phyloP scores from a whole-genome alignment of 495 filamentous ascomycete genomes.

The Elaphomyces granulatus region DNA sequence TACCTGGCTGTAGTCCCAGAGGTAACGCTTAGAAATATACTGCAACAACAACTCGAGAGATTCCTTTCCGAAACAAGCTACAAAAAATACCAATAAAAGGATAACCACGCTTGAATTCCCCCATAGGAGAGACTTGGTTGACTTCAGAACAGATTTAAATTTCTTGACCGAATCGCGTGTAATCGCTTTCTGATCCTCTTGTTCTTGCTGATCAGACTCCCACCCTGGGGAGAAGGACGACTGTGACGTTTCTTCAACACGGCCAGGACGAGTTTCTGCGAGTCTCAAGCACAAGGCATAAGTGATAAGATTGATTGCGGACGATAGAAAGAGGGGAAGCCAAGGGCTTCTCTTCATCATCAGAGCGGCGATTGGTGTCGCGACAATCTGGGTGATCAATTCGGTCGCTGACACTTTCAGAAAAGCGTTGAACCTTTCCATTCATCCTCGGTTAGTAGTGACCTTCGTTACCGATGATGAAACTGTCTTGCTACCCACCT shows the following conservation, averaged over 20 bases:
- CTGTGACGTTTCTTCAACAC: slow-evolving; percentile 16
- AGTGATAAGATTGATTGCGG: slow-evolving; percentile 18
- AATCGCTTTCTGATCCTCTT: too few relatives aligned
- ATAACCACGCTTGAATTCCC: slow-evolving; percentile 15
- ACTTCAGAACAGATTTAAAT: slow-evolving; percentile 8
- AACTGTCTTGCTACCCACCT: slow-evolving; percentile 8
- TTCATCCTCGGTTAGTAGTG: background rate
- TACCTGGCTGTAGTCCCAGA: slow-evolving; percentile 27
- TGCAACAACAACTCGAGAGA: slow-evolving; percentile 19
- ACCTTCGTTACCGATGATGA: background rate
- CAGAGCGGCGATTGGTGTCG: slow-evolving; percentile 19
- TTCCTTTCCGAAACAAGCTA: slow-evolving; percentile 17
- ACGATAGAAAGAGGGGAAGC: slow-evolving; percentile 15
- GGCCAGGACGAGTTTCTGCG: slow-evolving; percentile 29
- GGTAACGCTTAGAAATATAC: slow-evolving; percentile 28
- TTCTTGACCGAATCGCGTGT: background rate
- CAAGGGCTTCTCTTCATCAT: slow-evolving; percentile 16
- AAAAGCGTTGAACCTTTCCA: slow-evolving; percentile 14
- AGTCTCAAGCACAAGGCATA: slow-evolving; percentile 19
- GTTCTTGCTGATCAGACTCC: too few relatives aligned
- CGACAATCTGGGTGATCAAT: slow-evolving; percentile 18
- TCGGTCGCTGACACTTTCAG: slow-evolving; percentile 14
- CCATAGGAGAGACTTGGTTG: slow-evolving; percentile 23
- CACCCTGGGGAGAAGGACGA: slow-evolving; percentile 5
- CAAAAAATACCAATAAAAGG: slow-evolving; percentile 20